Conservation (phyloP, 2,329 filamentous ascomycete genomes). For the Aspergillus sp. region DNA sequence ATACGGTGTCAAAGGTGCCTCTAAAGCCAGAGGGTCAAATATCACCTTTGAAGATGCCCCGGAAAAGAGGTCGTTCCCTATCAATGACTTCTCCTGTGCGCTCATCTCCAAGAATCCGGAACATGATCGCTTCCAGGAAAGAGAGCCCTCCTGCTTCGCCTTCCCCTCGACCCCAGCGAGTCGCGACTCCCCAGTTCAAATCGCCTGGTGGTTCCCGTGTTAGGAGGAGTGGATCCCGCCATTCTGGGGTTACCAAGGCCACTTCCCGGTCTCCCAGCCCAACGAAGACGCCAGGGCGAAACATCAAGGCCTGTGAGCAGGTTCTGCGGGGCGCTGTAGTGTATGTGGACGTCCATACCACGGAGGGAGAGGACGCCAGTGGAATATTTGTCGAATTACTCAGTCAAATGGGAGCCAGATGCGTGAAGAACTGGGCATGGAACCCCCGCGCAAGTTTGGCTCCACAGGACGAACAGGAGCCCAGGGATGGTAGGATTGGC, state of each 20-base stretch:
- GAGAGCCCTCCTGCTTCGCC: constrained; percentile 15
- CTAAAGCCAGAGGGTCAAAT: constrained; percentile 63
- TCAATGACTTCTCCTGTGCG: constrained; percentile 44
- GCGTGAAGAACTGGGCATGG: constrained; percentile 75
- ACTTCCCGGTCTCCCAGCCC: constrained; percentile 23
- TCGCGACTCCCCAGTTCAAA: constrained; percentile 18
- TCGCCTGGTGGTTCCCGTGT: constrained; percentile 13
- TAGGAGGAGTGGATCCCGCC: constrained; percentile 9
- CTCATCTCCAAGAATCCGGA: constrained; percentile 29
- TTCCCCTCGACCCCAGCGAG: constrained; percentile 25
- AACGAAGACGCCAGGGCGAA: constrained; percentile 28
- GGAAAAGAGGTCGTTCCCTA: constrained; percentile 53
- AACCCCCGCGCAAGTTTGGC: constrained; percentile 54
- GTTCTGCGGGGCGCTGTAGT: constrained; percentile 71
- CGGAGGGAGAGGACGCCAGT: constrained; percentile 76
- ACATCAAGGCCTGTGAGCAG: constrained; percentile 21
- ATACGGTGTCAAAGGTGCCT: constrained; percentile 76
- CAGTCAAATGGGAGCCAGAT: constrained; percentile 76
- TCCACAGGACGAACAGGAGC: constrained; percentile 31
- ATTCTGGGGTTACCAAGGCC: constrained; percentile 8
- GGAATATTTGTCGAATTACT: constrained; percentile 79
- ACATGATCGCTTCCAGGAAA: constrained; percentile 20
- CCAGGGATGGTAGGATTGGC: constrained; percentile 56
- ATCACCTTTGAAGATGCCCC: constrained; percentile 46
- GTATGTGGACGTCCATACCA: constrained; percentile 80